Evolutionary conservation across 345 rosid species (phyloP).

Genomic region (Lenwebbia sp.): DNA sequence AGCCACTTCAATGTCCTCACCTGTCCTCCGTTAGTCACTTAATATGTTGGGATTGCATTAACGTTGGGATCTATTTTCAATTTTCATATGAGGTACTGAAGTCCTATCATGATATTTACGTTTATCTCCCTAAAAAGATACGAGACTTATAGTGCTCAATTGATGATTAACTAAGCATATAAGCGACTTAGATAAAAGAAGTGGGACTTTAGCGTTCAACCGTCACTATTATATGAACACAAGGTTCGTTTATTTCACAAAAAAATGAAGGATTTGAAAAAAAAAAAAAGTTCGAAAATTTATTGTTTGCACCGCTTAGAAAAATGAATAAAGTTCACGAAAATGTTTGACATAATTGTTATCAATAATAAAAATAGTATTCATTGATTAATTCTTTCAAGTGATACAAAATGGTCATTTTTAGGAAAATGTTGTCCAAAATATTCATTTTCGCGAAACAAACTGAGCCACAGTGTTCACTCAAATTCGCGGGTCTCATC

Average conservation of each 20-base stretch:
- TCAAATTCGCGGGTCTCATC: not conserved
- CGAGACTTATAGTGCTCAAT: not conserved
- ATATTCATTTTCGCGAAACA: too few species aligned
- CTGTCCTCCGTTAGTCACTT: not conserved
- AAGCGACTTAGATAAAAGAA: not conserved
- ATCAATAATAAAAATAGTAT: too few species aligned
- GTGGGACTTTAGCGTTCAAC: not conserved
- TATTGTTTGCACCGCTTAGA: too few species aligned
- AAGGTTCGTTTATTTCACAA: too few species aligned
- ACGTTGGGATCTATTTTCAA: not conserved
- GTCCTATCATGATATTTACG: not conserved
- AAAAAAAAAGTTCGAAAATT: too few species aligned
- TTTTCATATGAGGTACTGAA: not conserved
- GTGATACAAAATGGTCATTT: too few species aligned
- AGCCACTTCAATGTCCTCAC: not conserved
- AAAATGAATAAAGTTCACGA: too few species aligned
- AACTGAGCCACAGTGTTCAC: not conserved
- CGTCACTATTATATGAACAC: not conserved
- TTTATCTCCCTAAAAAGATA: not conserved
- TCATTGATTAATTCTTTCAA: too few species aligned
- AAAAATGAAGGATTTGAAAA: too few species aligned
- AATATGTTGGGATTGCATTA: not conserved
- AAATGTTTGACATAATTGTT: too few species aligned
- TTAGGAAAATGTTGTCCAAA: too few species aligned
- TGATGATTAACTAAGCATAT: not conserved